phyloP scores from a whole-genome alignment of 805 yeast species.

The Clavispora vitiphila region DNA sequence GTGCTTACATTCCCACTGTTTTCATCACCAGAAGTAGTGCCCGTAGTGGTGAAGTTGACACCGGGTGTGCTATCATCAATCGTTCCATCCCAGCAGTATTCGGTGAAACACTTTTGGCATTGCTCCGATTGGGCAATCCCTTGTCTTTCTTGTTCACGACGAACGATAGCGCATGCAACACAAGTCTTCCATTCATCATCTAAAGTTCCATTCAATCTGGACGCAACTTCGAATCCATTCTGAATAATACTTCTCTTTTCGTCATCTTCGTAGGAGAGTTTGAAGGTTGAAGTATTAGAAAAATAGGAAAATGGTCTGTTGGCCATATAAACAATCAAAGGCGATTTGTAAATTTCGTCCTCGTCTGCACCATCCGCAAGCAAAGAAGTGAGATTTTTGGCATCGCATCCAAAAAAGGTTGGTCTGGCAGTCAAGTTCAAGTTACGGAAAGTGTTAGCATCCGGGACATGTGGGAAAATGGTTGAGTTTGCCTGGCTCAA shows the following conservation, averaged over 20 bases:
- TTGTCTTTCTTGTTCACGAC: constrained; percentile 69
- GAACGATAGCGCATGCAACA: constrained; percentile 76
- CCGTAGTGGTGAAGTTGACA: constrained; percentile 37
- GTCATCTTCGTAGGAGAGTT: constrained; percentile 20
- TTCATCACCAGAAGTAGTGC: constrained; percentile 27
- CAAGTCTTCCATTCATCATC: constrained; percentile 70
- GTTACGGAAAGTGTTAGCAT: constrained; percentile 15
- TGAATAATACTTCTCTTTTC: constrained; percentile 21
- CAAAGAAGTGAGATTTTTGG: constrained; percentile 18
- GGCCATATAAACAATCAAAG: constrained; percentile 26
- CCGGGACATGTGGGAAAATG: constrained; percentile 25
- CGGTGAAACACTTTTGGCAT: constrained; percentile 65
- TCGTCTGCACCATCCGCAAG: constrained; percentile 12
- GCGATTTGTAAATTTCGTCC: constrained; percentile 13
- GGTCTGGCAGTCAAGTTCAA: constrained; percentile 20
- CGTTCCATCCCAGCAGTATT: constrained; percentile 73
- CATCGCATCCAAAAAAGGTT: constrained; percentile 25
- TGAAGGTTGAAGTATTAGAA: constrained; percentile 26
- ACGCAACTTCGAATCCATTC: constrained; percentile 25
- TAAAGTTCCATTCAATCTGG: constrained; percentile 52
- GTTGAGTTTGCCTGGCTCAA: constrained; percentile 21
- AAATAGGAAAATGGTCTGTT: constrained; percentile 25
- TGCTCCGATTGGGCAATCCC: constrained; percentile 58
- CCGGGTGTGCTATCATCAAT: constrained; percentile 12
- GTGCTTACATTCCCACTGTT: constrained; percentile 18